Evolutionary conservation across 2,329 filamentous ascomycete species (phyloP), one percentile per base, ranked within the genome.

Genomic region (Zarea fungicola): DNA sequence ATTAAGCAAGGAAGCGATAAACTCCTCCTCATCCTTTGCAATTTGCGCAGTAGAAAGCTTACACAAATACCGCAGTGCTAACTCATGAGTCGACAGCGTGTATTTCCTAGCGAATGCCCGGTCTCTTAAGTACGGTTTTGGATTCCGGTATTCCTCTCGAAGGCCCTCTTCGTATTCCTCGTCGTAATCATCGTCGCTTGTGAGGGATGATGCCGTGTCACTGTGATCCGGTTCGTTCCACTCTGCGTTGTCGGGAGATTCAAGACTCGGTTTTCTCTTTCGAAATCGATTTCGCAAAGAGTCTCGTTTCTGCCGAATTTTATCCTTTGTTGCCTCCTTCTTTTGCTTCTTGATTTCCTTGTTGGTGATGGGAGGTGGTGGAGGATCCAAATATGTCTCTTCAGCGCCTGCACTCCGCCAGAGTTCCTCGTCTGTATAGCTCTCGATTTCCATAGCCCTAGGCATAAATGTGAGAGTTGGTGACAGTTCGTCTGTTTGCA

Each of bases 381-480:
- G 60, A 2, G 59, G 60, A 22, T 63, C 58, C 3, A 63, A 54
- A 21, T 58, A 62, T 0, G 55, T 57, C 49, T 62, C 61, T 9
- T 56, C 55, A 2, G 58, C 45, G 5, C 55, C 58, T 3, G 60
- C 54, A 3, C 48, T 56, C 36, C 56, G 54, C 59, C 58, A 61
- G 9, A 58, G 51, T 16, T 60, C 59, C 2, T 62, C 60, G 1
- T 60, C 56, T 1, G 59, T 54, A n/a, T 57, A 62, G 1, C 58
- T 58, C 41, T 62, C 59, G 10, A 62, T 49, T 29, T 62, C 60
- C 54, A 60, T 53, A 1, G 58, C 57, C 19, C 60, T 49, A 5
- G 61, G 60, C 59, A 63, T 61, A 19, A 61, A 63, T 4, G 59
- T 63, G 2, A 62, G 48, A 4, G 60, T 59, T 0, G 54, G 58